Evolutionary conservation across 257 asterid genomes (phyloP).

Genomic region (Primulina huaijiensis): DNA sequence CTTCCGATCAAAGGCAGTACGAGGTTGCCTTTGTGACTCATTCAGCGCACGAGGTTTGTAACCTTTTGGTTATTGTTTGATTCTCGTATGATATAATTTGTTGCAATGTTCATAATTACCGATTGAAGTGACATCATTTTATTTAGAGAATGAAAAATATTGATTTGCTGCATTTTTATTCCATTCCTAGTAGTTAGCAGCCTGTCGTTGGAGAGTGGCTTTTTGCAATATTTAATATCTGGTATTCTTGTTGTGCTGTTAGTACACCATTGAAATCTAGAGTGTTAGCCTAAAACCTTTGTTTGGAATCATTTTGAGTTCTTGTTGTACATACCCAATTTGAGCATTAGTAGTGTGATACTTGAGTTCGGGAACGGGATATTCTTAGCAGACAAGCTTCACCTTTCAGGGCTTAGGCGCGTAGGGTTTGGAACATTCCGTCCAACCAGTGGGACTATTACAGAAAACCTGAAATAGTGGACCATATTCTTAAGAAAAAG

Average conservation of each 20-base stretch:
- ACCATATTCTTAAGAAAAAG: no score
- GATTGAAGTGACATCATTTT: neutral
- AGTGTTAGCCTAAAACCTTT: neutral
- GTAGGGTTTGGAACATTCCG: neutral
- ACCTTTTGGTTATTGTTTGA: neutral
- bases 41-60: constrained; percentile 71
- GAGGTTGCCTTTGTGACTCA: constrained; percentile 72
- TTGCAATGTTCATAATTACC: neutral
- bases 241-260: neutral
- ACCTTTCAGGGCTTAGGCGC: neutral
- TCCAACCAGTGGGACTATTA: neutral
- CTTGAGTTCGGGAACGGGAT: neutral
- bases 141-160: neutral
- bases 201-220: neutral
- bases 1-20: constrained; percentile 60
- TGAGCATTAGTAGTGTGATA: neutral
- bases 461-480: neutral
- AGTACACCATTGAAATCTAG: neutral
- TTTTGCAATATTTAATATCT: neutral
- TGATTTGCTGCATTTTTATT: neutral
- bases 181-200: neutral
- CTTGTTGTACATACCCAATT: neutral
- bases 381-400: neutral
- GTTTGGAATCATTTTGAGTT: neutral
- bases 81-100: constrained; percentile 1